Evolutionary conservation across 208 protist genomes (phyloP), one percentile per base, ranked within the genome.

Genomic region (Acanthamoeba lenticulata): DNA sequence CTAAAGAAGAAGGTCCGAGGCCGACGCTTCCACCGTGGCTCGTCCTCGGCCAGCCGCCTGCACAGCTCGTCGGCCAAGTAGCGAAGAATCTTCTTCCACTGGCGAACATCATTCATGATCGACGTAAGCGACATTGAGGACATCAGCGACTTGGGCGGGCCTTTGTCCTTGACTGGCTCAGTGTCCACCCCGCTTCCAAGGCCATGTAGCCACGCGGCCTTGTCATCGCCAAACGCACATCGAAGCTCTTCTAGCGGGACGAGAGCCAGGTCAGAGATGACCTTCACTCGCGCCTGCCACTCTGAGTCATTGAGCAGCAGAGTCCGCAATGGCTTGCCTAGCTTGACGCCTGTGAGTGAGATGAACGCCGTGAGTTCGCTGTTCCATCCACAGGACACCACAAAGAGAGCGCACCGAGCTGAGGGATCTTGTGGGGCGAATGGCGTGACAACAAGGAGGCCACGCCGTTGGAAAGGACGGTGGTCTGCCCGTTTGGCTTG

Each of bases 401-500:
- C n/a, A n/a, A n/a, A n/a, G n/a, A n/a, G n/a, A n/a, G n/a, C n/a
- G n/a, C 29, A 83, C 74, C 74, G 5, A 90, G 52, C 38, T 90
- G 83, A 15, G 83, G 83, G 27, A 90, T 57, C 32, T 67, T 90
- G 32, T n/a, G 13, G 19, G 55, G 45, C 42, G 83, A 32, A 24
- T 45, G 49, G 6, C 55, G 45, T 5, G 29, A 15, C 0, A 90
- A 47, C 52, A 90, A 24, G 36, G 34, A 45, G 32, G 27, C 24
- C 0, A 69, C 83, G 13, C 17, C 29, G 11, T 24, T 11, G 29
- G 83, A 47, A 29, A 90, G 83, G 36, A 90, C 32, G 21, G 55
- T 67, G 32, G 83, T 67, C 83, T 90, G 83, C 9, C 83, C 83
- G 52, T 90, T 40, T 11, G 83, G 83, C 36, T 90, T 90, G 83